Evolutionary conservation across 371 early-diverging fungal genomes (phyloP).

Genomic region (Mortierella sp.): DNA sequence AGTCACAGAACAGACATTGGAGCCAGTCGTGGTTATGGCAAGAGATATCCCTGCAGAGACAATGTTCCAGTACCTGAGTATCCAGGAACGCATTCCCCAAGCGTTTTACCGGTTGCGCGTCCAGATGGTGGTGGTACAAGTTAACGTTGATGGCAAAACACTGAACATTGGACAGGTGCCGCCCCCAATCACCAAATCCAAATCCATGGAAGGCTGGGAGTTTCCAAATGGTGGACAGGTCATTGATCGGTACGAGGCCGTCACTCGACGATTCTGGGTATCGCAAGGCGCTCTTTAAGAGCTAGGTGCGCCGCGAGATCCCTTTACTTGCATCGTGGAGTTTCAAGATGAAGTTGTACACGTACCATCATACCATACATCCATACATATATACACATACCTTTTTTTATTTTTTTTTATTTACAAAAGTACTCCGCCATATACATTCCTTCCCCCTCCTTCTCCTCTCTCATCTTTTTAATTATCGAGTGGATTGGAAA

Average conservation of each 20-base stretch:
- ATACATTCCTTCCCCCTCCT: background rate
- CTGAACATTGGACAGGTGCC: background rate
- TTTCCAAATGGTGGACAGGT: constrained; percentile 42
- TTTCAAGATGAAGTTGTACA: too few relatives aligned
- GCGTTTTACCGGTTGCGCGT: constrained; percentile 50
- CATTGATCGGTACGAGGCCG: constrained; percentile 52
- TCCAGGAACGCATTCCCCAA: constrained; percentile 36
- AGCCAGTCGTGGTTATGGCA: constrained; percentile 36
- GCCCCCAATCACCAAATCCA: background rate
- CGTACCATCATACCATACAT: too few relatives aligned
- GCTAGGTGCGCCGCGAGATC: background rate
- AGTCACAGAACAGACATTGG: constrained; percentile 42
- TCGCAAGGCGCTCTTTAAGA: constrained; percentile 46
- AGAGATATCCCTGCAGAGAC: constrained; percentile 48
- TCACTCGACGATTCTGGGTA: constrained; percentile 51
- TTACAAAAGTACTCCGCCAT: too few relatives aligned
- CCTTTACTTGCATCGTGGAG: background rate
- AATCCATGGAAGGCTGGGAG: constrained; percentile 42
- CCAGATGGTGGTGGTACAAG: constrained; percentile 52
- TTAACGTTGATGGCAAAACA: constrained; percentile 9
- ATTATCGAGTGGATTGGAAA: too few relatives aligned
- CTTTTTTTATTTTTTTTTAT: too few relatives aligned
- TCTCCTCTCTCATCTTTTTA: too few relatives aligned
- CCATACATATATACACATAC: too few relatives aligned
- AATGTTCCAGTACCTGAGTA: constrained; percentile 44